Conservation (phyloP, 2,329 filamentous ascomycete genomes). For the Penicillium sp. region DNA sequence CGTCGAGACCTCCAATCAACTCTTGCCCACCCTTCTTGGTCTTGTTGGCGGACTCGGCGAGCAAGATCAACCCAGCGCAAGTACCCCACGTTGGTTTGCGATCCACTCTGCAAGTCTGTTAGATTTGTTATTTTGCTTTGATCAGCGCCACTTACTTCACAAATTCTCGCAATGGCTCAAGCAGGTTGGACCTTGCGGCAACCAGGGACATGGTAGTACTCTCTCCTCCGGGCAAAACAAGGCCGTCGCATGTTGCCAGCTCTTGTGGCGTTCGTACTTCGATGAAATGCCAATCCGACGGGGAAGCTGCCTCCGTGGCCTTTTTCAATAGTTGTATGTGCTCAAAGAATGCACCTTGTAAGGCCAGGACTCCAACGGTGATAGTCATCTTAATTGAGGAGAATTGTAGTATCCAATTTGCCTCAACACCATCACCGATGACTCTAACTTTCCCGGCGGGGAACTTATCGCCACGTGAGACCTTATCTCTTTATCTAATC, state of each 20-base stretch:
- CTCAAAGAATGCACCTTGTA: conserved; percentile 92
- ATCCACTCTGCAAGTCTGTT: conserved; percentile 56
- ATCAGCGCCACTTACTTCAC: conserved; percentile 68
- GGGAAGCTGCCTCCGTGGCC: conserved; percentile 53
- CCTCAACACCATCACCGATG: conserved; percentile 5
- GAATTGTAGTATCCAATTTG: neutral
- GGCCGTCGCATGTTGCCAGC: conserved; percentile 72
- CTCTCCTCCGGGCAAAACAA: conserved; percentile 92
- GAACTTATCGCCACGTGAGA: conserved; percentile 16
- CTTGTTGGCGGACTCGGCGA: conserved; percentile 83
- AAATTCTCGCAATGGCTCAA: conserved; percentile 84
- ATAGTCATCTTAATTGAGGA: conserved; percentile 34
- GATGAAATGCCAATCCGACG: conserved; percentile 61
- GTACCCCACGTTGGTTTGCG: conserved; percentile 92
- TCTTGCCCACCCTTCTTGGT: conserved; percentile 92
- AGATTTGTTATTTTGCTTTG: conserved; percentile 1
- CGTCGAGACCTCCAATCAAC: conserved; percentile 86
- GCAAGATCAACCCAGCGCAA: conserved; percentile 88
- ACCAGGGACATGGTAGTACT: conserved; percentile 92
- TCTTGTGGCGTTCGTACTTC: conserved; percentile 78
- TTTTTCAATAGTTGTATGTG: conserved; percentile 75
- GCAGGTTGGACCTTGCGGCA: conserved; percentile 74
- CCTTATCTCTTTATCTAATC: neutral
- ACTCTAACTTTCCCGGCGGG: conserved; percentile 22
- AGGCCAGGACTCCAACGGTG: conserved; percentile 67